Conservation (phyloP, 441 rosid genomes). For the Kokia cookei region DNA sequence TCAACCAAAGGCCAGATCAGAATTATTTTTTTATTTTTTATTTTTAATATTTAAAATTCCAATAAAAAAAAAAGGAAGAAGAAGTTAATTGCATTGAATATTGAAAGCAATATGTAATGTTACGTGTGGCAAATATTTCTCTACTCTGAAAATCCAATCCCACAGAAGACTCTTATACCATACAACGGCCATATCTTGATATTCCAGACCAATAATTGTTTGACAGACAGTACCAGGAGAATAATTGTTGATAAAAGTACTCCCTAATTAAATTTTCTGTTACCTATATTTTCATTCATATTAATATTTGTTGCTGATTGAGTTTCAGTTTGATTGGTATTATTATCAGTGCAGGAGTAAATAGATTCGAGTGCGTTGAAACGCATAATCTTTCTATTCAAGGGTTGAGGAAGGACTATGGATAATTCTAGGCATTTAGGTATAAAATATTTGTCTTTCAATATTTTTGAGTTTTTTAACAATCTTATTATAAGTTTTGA, state of each 20-base stretch:
- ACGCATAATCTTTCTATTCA: too few relatives aligned
- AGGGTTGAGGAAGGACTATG: rapidly evolving
- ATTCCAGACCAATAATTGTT: neutral
- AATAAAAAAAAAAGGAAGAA: neutral
- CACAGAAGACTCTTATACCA: neutral
- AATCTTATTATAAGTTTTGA: too few relatives aligned
- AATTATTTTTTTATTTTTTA: too few relatives aligned
- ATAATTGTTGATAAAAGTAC: neutral
- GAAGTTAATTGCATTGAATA: neutral
- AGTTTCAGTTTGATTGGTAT: too few relatives aligned
- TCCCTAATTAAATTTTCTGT: neutral
- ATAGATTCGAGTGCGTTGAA: too few relatives aligned
- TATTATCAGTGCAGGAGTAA: too few relatives aligned
- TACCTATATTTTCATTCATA: neutral
- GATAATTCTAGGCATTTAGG: too few relatives aligned
- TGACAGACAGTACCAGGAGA: neutral
- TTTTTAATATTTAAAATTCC: neutral
- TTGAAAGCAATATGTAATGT: neutral
- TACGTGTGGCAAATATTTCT: neutral
- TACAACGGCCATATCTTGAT: neutral
- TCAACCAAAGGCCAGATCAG: neutral
- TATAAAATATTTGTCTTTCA: too few relatives aligned
- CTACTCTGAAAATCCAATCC: neutral
- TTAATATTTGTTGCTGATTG: neutral
- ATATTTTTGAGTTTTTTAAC: too few relatives aligned